Evolutionary conservation across 2,329 filamentous ascomycete genomes (phyloP).

Genomic region (Escovopsis sp.): DNA sequence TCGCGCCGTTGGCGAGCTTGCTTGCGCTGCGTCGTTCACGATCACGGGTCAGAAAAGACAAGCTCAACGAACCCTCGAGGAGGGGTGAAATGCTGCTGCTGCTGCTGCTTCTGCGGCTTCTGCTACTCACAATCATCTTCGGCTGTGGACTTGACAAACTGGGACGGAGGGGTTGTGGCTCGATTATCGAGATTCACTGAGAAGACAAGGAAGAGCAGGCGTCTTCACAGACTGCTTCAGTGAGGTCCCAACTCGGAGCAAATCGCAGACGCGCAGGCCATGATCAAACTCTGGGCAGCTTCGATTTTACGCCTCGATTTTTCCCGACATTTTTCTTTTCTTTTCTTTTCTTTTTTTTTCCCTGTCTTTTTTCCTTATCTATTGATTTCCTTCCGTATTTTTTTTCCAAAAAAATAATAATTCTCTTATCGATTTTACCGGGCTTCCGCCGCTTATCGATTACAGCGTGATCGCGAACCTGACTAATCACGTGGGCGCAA

Average conservation of each 20-base stretch:
- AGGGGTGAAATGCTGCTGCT: no score
- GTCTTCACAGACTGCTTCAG: no score
- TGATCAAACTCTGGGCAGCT: no score
- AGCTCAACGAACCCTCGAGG: not conserved
- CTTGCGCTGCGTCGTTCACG: slow-evolving; percentile 21
- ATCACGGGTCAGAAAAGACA: not conserved
- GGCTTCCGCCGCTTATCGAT: slow-evolving; percentile 11
- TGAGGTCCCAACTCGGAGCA: no score
- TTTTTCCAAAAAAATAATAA: no score
- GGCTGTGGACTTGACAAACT: not conserved
- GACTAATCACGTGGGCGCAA: slow-evolving; percentile 29
- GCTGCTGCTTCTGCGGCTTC: no score
- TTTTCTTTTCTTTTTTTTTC: slow-evolving; percentile 2
- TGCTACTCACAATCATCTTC: slow-evolving; percentile 9
- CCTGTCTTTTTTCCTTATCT: slow-evolving; percentile 7
- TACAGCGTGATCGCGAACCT: slow-evolving; percentile 9
- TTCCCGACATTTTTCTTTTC: no score
- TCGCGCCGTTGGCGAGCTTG: slow-evolving; percentile 28
- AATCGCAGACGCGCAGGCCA: no score
- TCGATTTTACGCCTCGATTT: no score
- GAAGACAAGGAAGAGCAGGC: slow-evolving; percentile 14
- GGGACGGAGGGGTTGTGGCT: not conserved
- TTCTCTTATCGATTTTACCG: no score
- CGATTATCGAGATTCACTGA: not conserved
- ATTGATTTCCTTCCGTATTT: no score